Conservation (phyloP, 108 stramenopile species). For the Fragilariopsis cylindrus region DNA sequence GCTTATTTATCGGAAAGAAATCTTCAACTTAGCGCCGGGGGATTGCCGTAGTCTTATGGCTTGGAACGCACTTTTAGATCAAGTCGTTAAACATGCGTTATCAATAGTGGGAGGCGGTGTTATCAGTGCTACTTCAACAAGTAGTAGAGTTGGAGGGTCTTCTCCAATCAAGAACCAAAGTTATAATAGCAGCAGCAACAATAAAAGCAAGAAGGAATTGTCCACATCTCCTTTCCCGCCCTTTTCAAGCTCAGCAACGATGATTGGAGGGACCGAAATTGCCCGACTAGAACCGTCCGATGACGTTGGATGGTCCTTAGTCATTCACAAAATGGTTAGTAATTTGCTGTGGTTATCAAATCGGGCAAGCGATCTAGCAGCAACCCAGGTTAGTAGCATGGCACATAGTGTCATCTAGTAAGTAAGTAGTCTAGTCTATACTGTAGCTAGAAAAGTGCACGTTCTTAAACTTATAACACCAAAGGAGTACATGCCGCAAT, state of each 20-base stretch:
- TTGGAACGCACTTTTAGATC: constrained; percentile 53
- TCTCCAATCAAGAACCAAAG: not conserved
- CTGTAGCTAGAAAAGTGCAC: too few relatives aligned
- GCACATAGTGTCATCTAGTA: constrained; percentile 24
- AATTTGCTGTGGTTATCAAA: constrained; percentile 57
- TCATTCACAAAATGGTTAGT: constrained; percentile 52
- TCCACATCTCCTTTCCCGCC: constrained; percentile 41
- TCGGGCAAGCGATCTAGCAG: constrained; percentile 28
- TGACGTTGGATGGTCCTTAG: constrained; percentile 49
- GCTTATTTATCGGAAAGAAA: constrained; percentile 47
- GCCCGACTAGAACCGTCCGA: constrained; percentile 34
- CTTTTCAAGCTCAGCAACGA: constrained; percentile 35
- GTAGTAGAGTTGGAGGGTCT: not conserved
- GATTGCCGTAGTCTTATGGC: constrained; percentile 44
- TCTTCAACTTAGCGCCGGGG: constrained; percentile 34
- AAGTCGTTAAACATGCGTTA: constrained; percentile 39
- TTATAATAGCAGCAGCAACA: not conserved
- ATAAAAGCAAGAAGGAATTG: not conserved
- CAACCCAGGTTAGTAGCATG: constrained; percentile 27
- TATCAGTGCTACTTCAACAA: not conserved
- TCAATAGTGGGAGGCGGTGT: not conserved
- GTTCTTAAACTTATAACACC: too few relatives aligned
- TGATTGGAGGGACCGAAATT: constrained; percentile 46
- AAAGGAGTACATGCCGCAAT: too few relatives aligned
- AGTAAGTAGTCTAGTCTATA: too few relatives aligned